Percentiles rank a stretch among this genome's conserved stretches.
Conservation (phyloP, 805 yeast genomes). For the Kodamaea kaohsiungensis region DNA sequence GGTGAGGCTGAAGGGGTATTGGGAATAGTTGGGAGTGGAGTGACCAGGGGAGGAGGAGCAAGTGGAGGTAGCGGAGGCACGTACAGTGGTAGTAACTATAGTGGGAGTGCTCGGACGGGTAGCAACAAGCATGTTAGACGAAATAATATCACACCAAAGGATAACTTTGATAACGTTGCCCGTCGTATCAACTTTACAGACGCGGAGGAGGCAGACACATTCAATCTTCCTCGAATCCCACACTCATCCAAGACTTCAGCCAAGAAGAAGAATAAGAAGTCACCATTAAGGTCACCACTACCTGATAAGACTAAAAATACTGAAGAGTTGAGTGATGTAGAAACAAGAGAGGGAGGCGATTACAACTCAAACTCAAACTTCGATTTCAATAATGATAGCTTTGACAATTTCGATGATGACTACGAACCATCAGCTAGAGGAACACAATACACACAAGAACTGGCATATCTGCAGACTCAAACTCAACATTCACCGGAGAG, state of each 20-base stretch:
- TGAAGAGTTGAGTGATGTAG: neutral
- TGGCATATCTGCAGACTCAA: slow-evolving; percentile 4
- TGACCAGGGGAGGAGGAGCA: neutral
- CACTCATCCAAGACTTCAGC: slow-evolving; percentile 15
- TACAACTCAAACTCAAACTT: slow-evolving; percentile 4
- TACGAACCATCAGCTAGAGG: slow-evolving; percentile 5
- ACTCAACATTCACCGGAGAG: slow-evolving; percentile 20
- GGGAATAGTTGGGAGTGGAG: neutral
- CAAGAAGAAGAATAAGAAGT: slow-evolving; percentile 25
- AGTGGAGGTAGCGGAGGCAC: slow-evolving; percentile 3
- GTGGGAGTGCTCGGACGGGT: slow-evolving; percentile 6
- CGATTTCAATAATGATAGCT: slow-evolving; percentile 12
- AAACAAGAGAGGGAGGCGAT: neutral
- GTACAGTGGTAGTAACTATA: slow-evolving; percentile 9
- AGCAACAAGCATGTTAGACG: slow-evolving; percentile 4
- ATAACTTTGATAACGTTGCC: slow-evolving; percentile 28
- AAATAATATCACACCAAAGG: slow-evolving; percentile 14
- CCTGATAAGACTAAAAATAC: slow-evolving; percentile 19
- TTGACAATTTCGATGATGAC: slow-evolving; percentile 9
- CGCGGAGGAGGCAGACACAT: slow-evolving; percentile 30
- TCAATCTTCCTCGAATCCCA: slow-evolving; percentile 32
- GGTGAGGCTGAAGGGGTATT: slow-evolving; percentile 13
- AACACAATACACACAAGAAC: slow-evolving; percentile 2
- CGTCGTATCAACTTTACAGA: slow-evolving; percentile 38
- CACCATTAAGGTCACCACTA: slow-evolving; percentile 33